These are phyloP conservation scores for Colletotrichum sp. DNA, from an alignment of 2,329 filamentous ascomycete genomes.

Conservation along the genomic window DNA sequence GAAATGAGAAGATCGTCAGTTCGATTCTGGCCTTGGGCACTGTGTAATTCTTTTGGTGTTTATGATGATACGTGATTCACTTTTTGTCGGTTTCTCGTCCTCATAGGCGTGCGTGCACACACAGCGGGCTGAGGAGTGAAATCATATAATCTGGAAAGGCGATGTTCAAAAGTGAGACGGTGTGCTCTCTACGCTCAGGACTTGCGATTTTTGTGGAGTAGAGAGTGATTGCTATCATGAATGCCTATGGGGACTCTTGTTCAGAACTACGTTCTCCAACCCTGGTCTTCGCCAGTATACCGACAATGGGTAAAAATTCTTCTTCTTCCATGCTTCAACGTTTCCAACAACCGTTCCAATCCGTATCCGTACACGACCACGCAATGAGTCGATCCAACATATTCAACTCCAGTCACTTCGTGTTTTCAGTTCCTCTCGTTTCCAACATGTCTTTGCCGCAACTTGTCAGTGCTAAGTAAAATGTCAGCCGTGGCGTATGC, in stretches of 20 bases:
- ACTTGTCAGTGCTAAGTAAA: neutral
- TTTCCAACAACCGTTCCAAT: neutral
- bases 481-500: neutral
- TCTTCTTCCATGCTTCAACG: neutral
- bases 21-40: conserved; percentile 21
- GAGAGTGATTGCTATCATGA: neutral
- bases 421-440: neutral
- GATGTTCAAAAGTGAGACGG: neutral
- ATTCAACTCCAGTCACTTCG: neutral
- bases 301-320: neutral
- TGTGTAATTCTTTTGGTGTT: neutral
- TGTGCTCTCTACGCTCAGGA: neutral
- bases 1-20: conserved; percentile 21
- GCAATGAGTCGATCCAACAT: neutral
- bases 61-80: neutral
- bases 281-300: neutral
- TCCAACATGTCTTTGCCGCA: neutral
- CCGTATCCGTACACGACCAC: neutral
- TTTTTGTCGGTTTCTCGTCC: neutral
- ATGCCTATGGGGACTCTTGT: neutral
- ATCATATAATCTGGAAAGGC: neutral
- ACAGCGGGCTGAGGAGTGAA: neutral
- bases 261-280: neutral
- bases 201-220: neutral
- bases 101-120: neutral